Conservation (phyloP, 768 basidiomycete genomes). For the Lanmaoa rubissima region DNA sequence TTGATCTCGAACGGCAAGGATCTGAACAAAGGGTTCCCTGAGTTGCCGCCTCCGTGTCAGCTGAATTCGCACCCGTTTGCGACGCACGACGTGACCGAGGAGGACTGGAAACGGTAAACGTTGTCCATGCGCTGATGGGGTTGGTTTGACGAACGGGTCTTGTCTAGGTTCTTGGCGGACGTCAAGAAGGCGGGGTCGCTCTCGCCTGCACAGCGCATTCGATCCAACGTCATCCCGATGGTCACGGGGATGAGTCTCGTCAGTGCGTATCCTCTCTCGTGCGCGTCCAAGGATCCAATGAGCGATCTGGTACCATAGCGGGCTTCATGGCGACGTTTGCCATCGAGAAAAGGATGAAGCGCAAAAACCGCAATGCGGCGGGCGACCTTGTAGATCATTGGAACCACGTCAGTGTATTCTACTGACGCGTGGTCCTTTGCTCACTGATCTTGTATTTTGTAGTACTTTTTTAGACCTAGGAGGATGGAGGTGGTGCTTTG, state of each 20-base stretch:
- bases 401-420: constrained; percentile 44
- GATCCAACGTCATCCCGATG: constrained; percentile 30
- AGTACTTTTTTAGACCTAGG: constrained; percentile 52
- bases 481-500: constrained; percentile 42
- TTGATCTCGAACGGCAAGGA: constrained; percentile 14
- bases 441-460: background rate
- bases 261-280: constrained; percentile 7
- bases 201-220: constrained; percentile 34
- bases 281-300: background rate
- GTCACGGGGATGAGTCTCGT: constrained; percentile 31
- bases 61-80: constrained; percentile 47
- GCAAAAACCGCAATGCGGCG: constrained; percentile 38
- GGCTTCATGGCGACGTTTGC: constrained; percentile 14
- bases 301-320: constrained; percentile 8
- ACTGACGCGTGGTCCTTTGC: background rate
- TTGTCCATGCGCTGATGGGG: background rate
- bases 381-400: constrained; percentile 45
- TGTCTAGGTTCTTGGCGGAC: constrained; percentile 35
- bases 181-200: constrained; percentile 35
- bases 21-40: constrained; percentile 44
- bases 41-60: constrained; percentile 39
- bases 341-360: constrained; percentile 30
- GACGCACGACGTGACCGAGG: constrained; percentile 47
- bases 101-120: constrained; percentile 47
- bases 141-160: background rate